Conservation (phyloP, 768 basidiomycete species). For the Piloderma croceum region DNA sequence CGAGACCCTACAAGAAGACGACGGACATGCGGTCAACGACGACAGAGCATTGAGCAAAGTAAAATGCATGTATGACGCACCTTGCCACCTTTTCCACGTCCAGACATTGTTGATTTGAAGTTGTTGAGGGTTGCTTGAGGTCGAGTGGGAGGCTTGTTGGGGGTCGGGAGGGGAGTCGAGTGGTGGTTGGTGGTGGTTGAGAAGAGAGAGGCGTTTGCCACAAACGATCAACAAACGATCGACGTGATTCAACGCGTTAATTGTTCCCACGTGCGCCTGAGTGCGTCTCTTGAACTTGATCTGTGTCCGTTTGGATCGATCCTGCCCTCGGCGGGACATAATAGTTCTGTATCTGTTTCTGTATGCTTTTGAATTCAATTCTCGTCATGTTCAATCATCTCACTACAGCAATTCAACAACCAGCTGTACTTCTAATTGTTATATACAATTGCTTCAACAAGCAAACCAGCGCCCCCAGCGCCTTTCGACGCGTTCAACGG, state of each 20-base stretch:
- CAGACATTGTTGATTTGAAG: constrained; percentile 51
- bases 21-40: background rate
- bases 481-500: too few species aligned
- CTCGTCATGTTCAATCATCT: too few species aligned
- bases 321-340: too few species aligned
- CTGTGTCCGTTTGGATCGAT: background rate
- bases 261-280: background rate
- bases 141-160: background rate
- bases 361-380: too few species aligned
- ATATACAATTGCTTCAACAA: too few species aligned
- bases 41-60: background rate
- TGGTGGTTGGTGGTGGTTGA: constrained; percentile 4
- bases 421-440: too few species aligned
- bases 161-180: background rate
- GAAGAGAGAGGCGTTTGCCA: background rate
- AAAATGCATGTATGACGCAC: constrained; percentile 16
- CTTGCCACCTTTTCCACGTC: constrained; percentile 84
- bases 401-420: too few species aligned
- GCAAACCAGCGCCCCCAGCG: too few species aligned
- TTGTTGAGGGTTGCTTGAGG: background rate
- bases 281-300: background rate
- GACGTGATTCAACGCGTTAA: background rate
- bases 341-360: too few species aligned
- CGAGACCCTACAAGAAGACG: constrained; percentile 49
- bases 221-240: background rate